Evolutionary conservation across 768 basidiomycete species (phyloP).

Genomic region (Suillus americanus): DNA sequence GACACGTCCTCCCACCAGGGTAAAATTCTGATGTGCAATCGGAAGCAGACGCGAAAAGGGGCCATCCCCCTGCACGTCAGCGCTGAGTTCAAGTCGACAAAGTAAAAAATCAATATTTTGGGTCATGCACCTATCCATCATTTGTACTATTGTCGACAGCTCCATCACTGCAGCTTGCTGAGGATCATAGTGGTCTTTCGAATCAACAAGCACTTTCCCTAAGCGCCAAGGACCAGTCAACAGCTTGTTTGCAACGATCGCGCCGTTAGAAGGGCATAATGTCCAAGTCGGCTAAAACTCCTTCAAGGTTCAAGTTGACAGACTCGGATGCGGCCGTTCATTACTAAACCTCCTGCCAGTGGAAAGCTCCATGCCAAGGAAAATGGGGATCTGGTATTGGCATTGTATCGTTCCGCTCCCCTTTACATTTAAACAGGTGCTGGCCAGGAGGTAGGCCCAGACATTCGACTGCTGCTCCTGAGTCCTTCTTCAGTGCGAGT

Average conservation of each 20-base stretch:
- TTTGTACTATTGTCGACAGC: not conserved
- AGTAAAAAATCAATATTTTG: not conserved
- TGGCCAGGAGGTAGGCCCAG: not conserved
- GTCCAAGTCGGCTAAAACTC: not conserved
- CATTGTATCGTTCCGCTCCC: not conserved
- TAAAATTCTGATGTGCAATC: constrained; percentile 18
- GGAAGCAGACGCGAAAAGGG: constrained; percentile 26
- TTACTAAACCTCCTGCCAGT: not conserved
- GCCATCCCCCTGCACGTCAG: constrained; percentile 15
- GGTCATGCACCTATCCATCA: not conserved
- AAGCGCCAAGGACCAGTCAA: not conserved
- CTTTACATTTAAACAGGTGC: not conserved
- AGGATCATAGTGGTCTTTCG: not conserved
- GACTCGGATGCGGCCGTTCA: not conserved
- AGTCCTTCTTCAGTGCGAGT: not conserved
- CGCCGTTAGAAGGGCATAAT: not conserved
- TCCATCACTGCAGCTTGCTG: not conserved
- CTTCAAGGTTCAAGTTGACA: not conserved
- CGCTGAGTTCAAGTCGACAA: not conserved
- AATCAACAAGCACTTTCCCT: not conserved
- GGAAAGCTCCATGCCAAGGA: not conserved
- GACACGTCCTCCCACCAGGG: constrained; percentile 33
- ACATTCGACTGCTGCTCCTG: not conserved
- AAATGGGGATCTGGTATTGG: not conserved
- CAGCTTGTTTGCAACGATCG: not conserved